These are phyloP conservation scores for Cladophialophora chaetospira DNA, from an alignment of 2,329 filamentous ascomycete species.

Conservation along the genomic window DNA sequence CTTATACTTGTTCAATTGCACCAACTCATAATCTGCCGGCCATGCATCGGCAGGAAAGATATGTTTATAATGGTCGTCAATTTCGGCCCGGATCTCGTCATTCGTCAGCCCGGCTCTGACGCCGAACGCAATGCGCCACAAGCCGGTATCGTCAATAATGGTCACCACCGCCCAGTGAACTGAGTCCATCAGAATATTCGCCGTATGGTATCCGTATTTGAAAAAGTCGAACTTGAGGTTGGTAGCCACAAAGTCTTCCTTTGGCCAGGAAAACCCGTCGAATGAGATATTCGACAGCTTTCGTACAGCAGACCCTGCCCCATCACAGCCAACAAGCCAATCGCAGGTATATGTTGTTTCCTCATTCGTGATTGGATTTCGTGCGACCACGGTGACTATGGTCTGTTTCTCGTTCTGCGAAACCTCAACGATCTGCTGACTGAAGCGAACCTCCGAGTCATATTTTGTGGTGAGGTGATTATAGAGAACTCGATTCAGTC, in stretches of 20 bases:
- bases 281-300: constrained; percentile 24
- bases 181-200: constrained; percentile 25
- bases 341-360: constrained; percentile 22
- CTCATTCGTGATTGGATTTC: constrained; percentile 18
- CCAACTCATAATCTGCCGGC: constrained; percentile 31
- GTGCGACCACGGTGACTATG: constrained; percentile 12
- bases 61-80: constrained; percentile 22
- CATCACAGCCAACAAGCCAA: constrained; percentile 26
- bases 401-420: constrained; percentile 12
- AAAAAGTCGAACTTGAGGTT: constrained; percentile 27
- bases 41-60: constrained; percentile 33
- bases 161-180: constrained; percentile 39
- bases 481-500: constrained; percentile 21
- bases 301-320: constrained; percentile 24
- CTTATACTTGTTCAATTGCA: constrained; percentile 28
- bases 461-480: constrained; percentile 24
- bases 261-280: constrained; percentile 28
- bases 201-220: constrained; percentile 25
- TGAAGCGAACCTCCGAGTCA: constrained; percentile 22
- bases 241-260: constrained; percentile 27
- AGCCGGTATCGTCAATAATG: constrained; percentile 35
- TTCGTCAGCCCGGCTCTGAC: constrained; percentile 36
- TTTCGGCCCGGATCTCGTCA: constrained; percentile 35
- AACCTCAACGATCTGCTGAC: constrained; percentile 20
- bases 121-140: constrained; percentile 49